phyloP scores from a whole-genome alignment of 352 stramenopile genomes.

The Thalassiosira exigua region DNA sequence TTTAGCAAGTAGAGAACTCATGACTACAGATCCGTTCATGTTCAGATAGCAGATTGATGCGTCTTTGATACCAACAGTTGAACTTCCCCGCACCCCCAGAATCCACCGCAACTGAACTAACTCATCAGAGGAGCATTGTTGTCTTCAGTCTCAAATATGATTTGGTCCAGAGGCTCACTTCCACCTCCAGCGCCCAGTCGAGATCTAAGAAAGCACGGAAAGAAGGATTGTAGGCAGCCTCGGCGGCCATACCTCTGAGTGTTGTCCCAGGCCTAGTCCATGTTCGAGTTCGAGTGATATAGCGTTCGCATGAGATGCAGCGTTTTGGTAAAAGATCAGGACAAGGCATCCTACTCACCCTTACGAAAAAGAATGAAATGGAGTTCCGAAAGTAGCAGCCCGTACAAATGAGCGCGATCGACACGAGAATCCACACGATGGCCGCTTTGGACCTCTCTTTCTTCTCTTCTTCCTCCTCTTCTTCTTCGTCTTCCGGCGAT shows the following conservation, averaged over 20 bases:
- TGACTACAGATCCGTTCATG: too few species aligned
- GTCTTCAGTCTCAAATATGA: constrained; percentile 50
- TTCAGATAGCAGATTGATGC: too few species aligned
- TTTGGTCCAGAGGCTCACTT: constrained; percentile 35
- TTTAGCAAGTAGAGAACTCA: too few species aligned
- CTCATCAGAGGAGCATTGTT: constrained; percentile 23
- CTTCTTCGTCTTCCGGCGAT: constrained; percentile 18
- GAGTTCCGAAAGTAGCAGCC: constrained; percentile 32
- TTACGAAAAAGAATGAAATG: constrained; percentile 40
- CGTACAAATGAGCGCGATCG: constrained; percentile 16
- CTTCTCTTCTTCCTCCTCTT: constrained; percentile 12
- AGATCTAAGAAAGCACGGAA: constrained; percentile 19
- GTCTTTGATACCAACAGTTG: too few species aligned
- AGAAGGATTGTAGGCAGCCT: constrained; percentile 28
- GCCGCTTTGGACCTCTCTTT: constrained; percentile 3
- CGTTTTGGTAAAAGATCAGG: background rate
- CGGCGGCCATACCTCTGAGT: constrained; percentile 29
- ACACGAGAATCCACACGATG: constrained; percentile 16
- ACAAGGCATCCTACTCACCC: constrained; percentile 19
- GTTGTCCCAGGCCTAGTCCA: constrained; percentile 15
- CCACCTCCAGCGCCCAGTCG: background rate
- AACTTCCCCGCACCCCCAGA: too few species aligned
- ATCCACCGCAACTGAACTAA: too few species aligned
- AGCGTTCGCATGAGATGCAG: constrained; percentile 5
- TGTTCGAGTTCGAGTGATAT: constrained; percentile 2